phyloP scores from a whole-genome alignment of 2,329 filamentous ascomycete genomes.

The Coleophoma eucalyptorum region DNA sequence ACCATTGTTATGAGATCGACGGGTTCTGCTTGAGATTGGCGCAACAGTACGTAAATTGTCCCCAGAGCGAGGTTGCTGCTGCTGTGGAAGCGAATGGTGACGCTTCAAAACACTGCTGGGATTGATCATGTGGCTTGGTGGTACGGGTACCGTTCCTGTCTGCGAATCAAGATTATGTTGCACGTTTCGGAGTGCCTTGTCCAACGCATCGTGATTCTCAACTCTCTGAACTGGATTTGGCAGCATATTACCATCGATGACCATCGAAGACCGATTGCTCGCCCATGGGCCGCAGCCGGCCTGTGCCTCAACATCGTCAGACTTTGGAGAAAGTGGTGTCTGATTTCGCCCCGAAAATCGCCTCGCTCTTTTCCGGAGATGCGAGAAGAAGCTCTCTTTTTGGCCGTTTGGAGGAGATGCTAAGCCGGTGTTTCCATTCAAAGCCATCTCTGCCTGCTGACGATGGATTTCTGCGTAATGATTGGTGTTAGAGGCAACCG shows the following conservation, averaged over 20 bases:
- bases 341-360: constrained; percentile 90
- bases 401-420: constrained; percentile 74
- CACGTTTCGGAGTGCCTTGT: constrained; percentile 52
- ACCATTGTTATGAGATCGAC: constrained; percentile 71
- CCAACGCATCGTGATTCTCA: constrained; percentile 56
- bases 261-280: constrained; percentile 79
- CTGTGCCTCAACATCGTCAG: constrained; percentile 89
- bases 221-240: constrained; percentile 47
- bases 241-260: constrained; percentile 52
- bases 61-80: constrained; percentile 48
- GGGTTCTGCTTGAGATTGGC: constrained; percentile 75
- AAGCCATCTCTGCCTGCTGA: constrained; percentile 84
- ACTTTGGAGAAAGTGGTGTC: constrained; percentile 70
- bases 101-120: constrained; percentile 55
- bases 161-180: constrained; percentile 44
- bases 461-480: constrained; percentile 88
- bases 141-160: constrained; percentile 35
- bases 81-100: constrained; percentile 61
- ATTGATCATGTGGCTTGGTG: constrained; percentile 47
- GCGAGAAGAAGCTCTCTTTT: constrained; percentile 97
- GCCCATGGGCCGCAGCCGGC: constrained; percentile 88
- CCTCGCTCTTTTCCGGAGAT: constrained; percentile 88
- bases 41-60: constrained; percentile 55
- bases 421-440: constrained; percentile 76
- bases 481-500: constrained; percentile 86